Conservation (phyloP, 179 eudicot genomes). For the Spinacia oleracea region DNA sequence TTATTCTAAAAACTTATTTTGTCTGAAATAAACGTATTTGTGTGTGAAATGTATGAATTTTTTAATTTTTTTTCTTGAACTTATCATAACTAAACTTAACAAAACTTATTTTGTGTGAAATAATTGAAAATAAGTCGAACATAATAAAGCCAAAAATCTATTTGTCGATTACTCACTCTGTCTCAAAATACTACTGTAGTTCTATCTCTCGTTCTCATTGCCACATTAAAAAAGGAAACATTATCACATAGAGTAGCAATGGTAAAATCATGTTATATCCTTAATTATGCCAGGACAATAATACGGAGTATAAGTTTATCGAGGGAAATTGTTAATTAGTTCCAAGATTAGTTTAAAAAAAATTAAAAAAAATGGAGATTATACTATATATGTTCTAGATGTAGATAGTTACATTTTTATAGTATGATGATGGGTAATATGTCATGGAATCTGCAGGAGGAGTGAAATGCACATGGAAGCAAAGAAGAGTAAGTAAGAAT, state of each 20-base stretch:
- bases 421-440: constrained; percentile 22
- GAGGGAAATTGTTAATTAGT: neutral
- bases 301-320: neutral
- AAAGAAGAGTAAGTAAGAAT: constrained; percentile 27
- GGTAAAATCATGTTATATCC: neutral
- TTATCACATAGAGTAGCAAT: no score
- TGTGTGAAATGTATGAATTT: no score
- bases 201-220: no score
- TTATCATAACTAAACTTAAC: no score
- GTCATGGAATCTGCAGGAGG: constrained; percentile 35
- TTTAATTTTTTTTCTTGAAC: no score
- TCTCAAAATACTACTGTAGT: no score
- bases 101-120: no score
- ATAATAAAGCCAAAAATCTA: no score
- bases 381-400: neutral
- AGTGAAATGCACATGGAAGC: constrained; percentile 59
- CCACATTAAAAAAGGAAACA: neutral
- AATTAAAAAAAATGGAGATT: neutral
- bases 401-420: constrained; percentile 8
- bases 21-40: no score
- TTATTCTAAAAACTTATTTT: no score
- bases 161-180: neutral
- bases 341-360: constrained; percentile 7
- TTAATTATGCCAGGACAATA: no score
- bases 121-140: no score